Conservation (phyloP, 495 filamentous ascomycete species). For the Penicillium verhagenii region DNA sequence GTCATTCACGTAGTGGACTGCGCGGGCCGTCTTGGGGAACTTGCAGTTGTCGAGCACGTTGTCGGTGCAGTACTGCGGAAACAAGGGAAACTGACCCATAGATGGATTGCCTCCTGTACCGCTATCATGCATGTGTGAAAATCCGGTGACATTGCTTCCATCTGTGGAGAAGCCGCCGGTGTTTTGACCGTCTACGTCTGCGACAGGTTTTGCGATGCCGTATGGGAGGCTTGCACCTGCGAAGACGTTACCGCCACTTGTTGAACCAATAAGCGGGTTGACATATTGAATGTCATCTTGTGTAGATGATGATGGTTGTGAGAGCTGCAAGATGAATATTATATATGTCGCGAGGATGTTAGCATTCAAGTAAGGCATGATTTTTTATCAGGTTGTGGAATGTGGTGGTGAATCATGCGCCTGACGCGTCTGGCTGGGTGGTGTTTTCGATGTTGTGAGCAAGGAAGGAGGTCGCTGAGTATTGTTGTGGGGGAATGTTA, state of each 20-base stretch:
- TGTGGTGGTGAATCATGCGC: background rate
- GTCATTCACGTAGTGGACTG: slow-evolving; percentile 43
- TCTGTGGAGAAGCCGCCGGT: slow-evolving; percentile 73
- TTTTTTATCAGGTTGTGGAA: background rate
- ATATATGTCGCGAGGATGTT: background rate
- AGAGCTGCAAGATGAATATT: slow-evolving; percentile 4
- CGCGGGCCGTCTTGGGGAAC: slow-evolving; percentile 53
- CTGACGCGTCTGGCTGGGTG: background rate
- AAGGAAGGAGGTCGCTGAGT: background rate
- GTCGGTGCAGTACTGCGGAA: slow-evolving; percentile 61
- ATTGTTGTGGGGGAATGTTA: slow-evolving; percentile 4
- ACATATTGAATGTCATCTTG: slow-evolving; percentile 33
- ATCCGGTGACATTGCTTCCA: slow-evolving; percentile 57
- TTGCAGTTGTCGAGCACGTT: slow-evolving; percentile 61
- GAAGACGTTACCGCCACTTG: slow-evolving; percentile 65
- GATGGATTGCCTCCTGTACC: slow-evolving; percentile 67
- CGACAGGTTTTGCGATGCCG: slow-evolving; percentile 71
- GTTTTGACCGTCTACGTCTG: slow-evolving; percentile 65
- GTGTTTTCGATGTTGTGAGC: background rate
- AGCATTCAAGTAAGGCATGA: slow-evolving; percentile 4
- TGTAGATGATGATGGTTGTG: slow-evolving; percentile 8
- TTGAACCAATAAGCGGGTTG: slow-evolving; percentile 56
- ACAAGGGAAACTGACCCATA: slow-evolving; percentile 71
- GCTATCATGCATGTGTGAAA: slow-evolving; percentile 66
- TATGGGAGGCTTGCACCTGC: slow-evolving; percentile 72